Conservation (phyloP, 495 filamentous ascomycete genomes). For the Penicillium nucicola region DNA sequence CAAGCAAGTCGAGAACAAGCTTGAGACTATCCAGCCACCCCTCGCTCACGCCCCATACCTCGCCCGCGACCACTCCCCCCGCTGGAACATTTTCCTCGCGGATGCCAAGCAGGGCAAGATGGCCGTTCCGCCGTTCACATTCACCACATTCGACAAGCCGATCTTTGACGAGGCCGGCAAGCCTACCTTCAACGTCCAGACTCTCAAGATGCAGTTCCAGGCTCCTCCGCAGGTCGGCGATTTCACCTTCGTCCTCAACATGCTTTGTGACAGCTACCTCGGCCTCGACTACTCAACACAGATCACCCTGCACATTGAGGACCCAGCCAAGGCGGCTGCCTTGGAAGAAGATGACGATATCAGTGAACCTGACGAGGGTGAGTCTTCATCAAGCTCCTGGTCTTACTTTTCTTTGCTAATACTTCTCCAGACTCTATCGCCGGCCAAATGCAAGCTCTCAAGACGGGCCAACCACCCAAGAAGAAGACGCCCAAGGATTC, state of each 20-base stretch:
- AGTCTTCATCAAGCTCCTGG: conserved; percentile 25
- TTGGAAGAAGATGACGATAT: conserved; percentile 84
- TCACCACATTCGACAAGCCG: conserved; percentile 84
- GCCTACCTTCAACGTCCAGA: conserved; percentile 89
- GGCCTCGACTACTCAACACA: conserved; percentile 88
- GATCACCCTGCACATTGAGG: conserved; percentile 85
- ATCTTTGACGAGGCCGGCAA: conserved; percentile 69
- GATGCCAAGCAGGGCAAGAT: conserved; percentile 93
- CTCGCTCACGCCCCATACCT: conserved; percentile 87
- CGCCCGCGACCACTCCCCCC: conserved; percentile 79
- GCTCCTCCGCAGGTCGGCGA: conserved; percentile 89
- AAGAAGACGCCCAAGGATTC: conserved; percentile 57
- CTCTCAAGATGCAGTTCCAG: conserved; percentile 95
- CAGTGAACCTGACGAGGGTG: conserved; percentile 96
- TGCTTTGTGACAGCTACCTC: conserved; percentile 90
- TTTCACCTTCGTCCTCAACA: conserved; percentile 88
- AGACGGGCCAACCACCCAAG: conserved; percentile 59
- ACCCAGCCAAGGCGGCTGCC: conserved; percentile 76
- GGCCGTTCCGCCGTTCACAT: conserved; percentile 90
- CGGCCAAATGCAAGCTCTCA: conserved; percentile 90
- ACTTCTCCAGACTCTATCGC: conserved; percentile 75
- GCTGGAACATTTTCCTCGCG: conserved; percentile 90
- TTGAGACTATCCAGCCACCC: conserved; percentile 69
- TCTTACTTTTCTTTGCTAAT: conserved; percentile 16
- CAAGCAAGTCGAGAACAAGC: conserved; percentile 43